These are phyloP conservation scores for Babesia bigemina DNA, from an alignment of 169 alveolate genomes.

Conservation along the genomic window DNA sequence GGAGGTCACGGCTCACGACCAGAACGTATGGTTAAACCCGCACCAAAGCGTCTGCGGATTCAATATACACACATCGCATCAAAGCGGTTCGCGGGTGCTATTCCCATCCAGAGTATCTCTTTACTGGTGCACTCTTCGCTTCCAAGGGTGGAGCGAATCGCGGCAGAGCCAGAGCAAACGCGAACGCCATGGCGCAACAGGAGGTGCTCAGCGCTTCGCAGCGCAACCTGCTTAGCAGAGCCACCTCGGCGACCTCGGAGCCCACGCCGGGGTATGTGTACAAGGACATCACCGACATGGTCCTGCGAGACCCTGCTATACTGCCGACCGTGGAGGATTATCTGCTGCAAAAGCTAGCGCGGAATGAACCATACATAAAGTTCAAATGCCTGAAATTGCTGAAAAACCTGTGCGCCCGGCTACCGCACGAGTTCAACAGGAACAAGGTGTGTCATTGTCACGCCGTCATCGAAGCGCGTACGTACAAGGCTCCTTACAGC, in stretches of 20 bases:
- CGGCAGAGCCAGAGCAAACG: too few species aligned
- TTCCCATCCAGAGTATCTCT: too few species aligned
- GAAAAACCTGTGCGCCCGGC: conserved; percentile 70
- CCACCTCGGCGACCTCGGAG: conserved; percentile 75
- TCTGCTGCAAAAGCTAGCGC: conserved; percentile 66
- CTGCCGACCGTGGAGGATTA: conserved; percentile 69
- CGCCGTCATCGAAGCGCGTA: conserved; percentile 42
- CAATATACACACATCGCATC: too few species aligned
- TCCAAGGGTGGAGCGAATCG: too few species aligned
- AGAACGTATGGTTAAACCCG: too few species aligned
- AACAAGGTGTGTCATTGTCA: conserved; percentile 49
- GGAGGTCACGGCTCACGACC: too few species aligned
- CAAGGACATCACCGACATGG: conserved; percentile 73
- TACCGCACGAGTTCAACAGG: conserved; percentile 63
- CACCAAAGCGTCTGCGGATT: too few species aligned
- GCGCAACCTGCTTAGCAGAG: conserved; percentile 64
- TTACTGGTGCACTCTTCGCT: too few species aligned
- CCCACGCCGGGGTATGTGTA: conserved; percentile 79
- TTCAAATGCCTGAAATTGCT: conserved; percentile 73
- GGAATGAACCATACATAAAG: conserved; percentile 73
- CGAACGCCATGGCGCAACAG: conserved; percentile 2
- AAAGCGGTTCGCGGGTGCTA: too few species aligned
- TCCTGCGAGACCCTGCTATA: conserved; percentile 52
- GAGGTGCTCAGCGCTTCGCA: conserved; percentile 45
- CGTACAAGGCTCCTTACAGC: conserved; percentile 54